Base-by-base conservation (phyloP, 257 asterid genomes). In the Rehmannia glutinosa region DNA sequence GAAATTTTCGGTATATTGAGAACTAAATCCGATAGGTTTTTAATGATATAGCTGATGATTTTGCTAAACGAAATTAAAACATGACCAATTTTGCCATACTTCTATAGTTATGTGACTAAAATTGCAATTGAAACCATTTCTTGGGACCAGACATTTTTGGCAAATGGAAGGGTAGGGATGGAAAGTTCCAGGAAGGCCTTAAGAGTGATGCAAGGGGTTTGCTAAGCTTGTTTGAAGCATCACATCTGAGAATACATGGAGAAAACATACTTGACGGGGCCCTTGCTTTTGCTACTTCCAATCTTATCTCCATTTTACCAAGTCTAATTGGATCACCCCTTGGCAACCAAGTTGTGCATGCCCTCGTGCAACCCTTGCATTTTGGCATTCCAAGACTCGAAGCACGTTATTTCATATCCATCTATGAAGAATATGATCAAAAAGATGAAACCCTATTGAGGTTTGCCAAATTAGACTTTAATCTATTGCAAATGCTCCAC, bases 391-490 rank as follows among this genome's bases (percentile, higher is more conserved):
- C n/a, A n/a, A n/a, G 74, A 67, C 13, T 62, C 12, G 68, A 68
- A 24, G 53, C 56, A 0, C 36, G 55, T 13, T 9, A 13, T 2
- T 52, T 36, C 49, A 74, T 69, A 20, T 9, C 15, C 20, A 3
- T 24, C n/a, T 74, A 74, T 6, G 71, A 68, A 9, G 46, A 61
- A 12, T 33, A 62, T 53, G 67, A 53, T 3, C 16, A 41, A n/a
- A 68, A 49, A 11, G 45, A 74, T 27, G 68, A 68, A 8, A 13
- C 19, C 1, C 15, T 74, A 0, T 10, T 68, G 6, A 60, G 52
- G 73, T 30, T 67, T 17, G 78, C 78, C 2, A 74, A 74, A 42
- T 32, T 74, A 50, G 78, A 74, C 66, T 74, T n/a, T 13, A 74
- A 67, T 61, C 39, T 30, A 1, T 3, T 74, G 51, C 78, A 67